A percentile compares a stretch with the other conserved stretches of the same genome.
Evolutionary conservation across 768 basidiomycete species (phyloP).

Genomic region (Brasilioporus rufonigricans): DNA sequence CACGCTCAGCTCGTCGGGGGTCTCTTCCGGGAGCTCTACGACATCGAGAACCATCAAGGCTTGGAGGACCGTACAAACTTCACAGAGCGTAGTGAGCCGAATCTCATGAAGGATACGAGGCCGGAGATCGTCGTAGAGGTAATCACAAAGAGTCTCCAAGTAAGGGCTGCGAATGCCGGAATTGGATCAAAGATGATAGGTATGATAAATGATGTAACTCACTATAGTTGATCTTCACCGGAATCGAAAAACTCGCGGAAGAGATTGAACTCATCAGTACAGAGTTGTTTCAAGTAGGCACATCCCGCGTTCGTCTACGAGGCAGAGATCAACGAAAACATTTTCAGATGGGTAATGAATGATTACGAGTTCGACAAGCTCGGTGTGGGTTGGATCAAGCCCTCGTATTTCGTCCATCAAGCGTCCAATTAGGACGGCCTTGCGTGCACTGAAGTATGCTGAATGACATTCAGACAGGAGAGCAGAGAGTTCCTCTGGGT

Average conservation of each 20-base stretch:
- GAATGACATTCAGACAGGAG: constrained; percentile 84
- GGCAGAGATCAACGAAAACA: neutral
- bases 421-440: constrained; percentile 65
- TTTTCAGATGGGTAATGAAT: neutral
- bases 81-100: constrained; percentile 81
- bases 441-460: constrained; percentile 78
- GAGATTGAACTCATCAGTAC: constrained; percentile 84
- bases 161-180: constrained; percentile 59
- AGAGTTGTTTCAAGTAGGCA: constrained; percentile 88
- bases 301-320: constrained; percentile 85
- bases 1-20: constrained; percentile 33
- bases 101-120: constrained; percentile 95
- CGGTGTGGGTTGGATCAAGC: constrained; percentile 74
- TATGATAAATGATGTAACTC: constrained; percentile 24
- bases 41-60: constrained; percentile 94
- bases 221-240: constrained; percentile 76
- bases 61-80: constrained; percentile 94
- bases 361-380: constrained; percentile 82
- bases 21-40: constrained; percentile 36
- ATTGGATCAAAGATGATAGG: constrained; percentile 5
- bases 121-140: constrained; percentile 92
- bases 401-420: constrained; percentile 80
- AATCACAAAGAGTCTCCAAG: constrained; percentile 88
- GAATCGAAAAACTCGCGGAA: constrained; percentile 86
- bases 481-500: constrained; percentile 82